Conservation (phyloP, 257 asterid species). For the Solanum okadae region DNA sequence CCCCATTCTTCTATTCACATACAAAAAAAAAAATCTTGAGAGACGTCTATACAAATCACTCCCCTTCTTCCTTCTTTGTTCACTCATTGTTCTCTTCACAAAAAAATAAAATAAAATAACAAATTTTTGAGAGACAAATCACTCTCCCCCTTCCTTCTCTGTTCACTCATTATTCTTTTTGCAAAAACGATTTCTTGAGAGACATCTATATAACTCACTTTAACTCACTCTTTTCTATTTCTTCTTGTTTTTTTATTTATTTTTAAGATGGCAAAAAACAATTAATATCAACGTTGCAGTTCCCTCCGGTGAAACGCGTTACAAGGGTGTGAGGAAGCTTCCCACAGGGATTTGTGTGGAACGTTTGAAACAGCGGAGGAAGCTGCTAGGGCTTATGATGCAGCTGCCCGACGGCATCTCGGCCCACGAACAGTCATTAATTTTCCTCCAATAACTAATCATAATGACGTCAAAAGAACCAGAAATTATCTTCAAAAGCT, state of each 20-base stretch:
- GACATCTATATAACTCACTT: too few relatives aligned
- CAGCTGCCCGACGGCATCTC: not conserved
- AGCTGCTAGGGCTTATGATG: not conserved
- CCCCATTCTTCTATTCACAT: not conserved
- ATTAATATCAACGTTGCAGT: not conserved
- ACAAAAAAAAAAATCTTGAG: not conserved
- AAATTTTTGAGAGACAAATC: not conserved
- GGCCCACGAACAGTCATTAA: not conserved
- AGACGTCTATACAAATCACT: not conserved
- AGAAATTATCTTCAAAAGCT: not conserved
- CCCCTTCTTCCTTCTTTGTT: not conserved
- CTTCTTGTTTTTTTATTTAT: too few relatives aligned
- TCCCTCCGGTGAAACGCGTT: not conserved
- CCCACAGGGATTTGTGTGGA: not conserved
- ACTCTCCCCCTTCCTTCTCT: too few relatives aligned
- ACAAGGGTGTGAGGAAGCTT: not conserved
- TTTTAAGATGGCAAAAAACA: not conserved
- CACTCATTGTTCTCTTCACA: not conserved
- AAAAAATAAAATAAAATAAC: too few relatives aligned
- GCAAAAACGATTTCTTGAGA: not conserved
- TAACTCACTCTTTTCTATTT: too few relatives aligned
- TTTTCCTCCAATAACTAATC: not conserved
- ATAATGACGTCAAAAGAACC: not conserved
- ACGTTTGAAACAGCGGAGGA: not conserved
- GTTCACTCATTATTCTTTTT: too few relatives aligned